Evolutionary conservation across 305 asterid genomes (phyloP).

Genomic region (Solanum chacoense): DNA sequence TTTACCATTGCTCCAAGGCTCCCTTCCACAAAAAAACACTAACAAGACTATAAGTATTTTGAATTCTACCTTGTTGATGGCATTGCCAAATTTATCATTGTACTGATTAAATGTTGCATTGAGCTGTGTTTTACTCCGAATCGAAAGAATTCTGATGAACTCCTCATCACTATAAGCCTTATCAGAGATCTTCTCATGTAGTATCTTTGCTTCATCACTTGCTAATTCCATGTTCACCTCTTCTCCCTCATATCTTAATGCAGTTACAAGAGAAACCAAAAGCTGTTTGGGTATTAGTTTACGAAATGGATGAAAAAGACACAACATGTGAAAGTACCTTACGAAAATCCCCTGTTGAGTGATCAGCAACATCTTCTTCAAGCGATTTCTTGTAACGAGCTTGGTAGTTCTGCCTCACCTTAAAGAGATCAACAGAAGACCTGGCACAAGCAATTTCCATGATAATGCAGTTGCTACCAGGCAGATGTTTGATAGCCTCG

Average conservation of each 20-base stretch:
- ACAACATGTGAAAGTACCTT: constrained; percentile 31
- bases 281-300: neutral
- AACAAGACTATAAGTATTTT: neutral
- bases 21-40: neutral
- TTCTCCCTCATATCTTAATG: neutral
- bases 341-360: constrained; percentile 56
- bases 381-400: constrained; percentile 53
- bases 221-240: neutral
- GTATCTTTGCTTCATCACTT: neutral
- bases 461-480: neutral
- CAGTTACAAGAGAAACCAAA: neutral
- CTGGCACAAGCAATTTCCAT: constrained; percentile 9
- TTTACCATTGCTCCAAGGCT: neutral
- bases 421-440: neutral
- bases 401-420: constrained; percentile 56
- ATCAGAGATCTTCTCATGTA: constrained; percentile 1
- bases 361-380: constrained; percentile 82
- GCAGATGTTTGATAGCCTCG: constrained; percentile 3
- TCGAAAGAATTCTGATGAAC: constrained; percentile 4
- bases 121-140: constrained; percentile 10
- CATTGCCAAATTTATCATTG: neutral
- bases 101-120: constrained; percentile 10
- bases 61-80: neutral
- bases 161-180: constrained; percentile 2
- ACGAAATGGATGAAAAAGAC: neutral